Conservation (phyloP, 1,284 basidiomycete species). For the Laetiporus sulphureus region DNA sequence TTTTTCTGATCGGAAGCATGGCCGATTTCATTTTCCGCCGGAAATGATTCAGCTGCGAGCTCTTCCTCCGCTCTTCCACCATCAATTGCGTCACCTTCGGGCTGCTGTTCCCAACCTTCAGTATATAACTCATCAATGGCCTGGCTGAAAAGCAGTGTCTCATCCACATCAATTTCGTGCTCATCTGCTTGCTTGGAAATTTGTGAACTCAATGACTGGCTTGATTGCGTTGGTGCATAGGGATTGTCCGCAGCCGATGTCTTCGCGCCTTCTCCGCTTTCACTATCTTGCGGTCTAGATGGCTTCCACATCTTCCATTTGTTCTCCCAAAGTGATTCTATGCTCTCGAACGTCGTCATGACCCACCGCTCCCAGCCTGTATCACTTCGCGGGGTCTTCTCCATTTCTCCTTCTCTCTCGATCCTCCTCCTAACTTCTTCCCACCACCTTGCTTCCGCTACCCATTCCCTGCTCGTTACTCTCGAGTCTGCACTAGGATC, state of each 20-base stretch:
- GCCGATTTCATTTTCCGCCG: too few relatives aligned
- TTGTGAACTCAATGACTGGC: conserved; percentile 5
- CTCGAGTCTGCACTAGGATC: conserved; percentile 58
- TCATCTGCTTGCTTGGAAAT: conserved; percentile 11
- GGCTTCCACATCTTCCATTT: conserved; percentile 54
- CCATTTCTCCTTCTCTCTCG: conserved; percentile 36
- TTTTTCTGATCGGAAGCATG: too few relatives aligned
- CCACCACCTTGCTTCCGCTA: conserved; percentile 65
- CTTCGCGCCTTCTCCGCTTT: too few relatives aligned
- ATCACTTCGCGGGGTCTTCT: conserved; percentile 20
- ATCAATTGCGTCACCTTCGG: too few relatives aligned
- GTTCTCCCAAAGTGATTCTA: conserved; percentile 69
- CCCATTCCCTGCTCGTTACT: conserved; percentile 55
- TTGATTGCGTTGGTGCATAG: conserved; percentile 16
- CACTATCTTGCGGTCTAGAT: conserved; percentile 3
- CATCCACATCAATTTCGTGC: conserved; percentile 44
- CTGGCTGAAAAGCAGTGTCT: conserved; percentile 44
- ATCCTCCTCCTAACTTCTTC: conserved; percentile 53
- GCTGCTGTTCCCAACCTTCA: too few relatives aligned
- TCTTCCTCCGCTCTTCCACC: too few relatives aligned
- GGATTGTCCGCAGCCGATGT: conserved; percentile 19
- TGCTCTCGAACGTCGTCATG: conserved; percentile 85
- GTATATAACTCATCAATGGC: too few relatives aligned
- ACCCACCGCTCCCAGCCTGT: conserved; percentile 56
- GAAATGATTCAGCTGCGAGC: too few relatives aligned